A percentile compares a stretch with the other conserved stretches of the same genome.
Conservation (phyloP, 1,139 yeast species). For the Magnusiomyces fungicola region DNA sequence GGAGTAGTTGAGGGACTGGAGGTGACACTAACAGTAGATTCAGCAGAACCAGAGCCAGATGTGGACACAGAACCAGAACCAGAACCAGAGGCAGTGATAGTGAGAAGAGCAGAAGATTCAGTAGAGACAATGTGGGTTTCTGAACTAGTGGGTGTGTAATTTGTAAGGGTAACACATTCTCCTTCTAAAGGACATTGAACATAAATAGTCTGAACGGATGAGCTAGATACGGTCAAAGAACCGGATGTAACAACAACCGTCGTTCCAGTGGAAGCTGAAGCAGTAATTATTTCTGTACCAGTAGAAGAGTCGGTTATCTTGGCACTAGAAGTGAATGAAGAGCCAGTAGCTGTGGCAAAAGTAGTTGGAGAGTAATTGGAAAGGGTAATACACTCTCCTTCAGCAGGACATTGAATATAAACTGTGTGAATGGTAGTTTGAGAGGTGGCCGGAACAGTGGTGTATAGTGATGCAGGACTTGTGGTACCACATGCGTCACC, state of each 20-base stretch:
- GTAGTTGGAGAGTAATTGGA: background rate
- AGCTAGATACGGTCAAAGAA: no score
- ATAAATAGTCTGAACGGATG: background rate
- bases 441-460: no score
- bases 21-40: no score
- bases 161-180: background rate
- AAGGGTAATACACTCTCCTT: background rate
- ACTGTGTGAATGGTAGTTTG: no score
- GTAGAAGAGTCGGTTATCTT: no score
- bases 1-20: background rate
- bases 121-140: conserved; percentile 2
- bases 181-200: background rate
- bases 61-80: no score
- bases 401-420: background rate
- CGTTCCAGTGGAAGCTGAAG: no score
- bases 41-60: no score
- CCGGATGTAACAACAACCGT: no score
- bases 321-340: background rate
- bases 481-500: background rate
- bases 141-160: background rate
- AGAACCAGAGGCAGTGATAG: background rate
- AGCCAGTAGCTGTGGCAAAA: background rate
- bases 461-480: background rate
- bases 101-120: background rate
- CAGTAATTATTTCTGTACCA: no score